phyloP scores from a whole-genome alignment of 306 rosid species.

The Prunus salicina region DNA sequence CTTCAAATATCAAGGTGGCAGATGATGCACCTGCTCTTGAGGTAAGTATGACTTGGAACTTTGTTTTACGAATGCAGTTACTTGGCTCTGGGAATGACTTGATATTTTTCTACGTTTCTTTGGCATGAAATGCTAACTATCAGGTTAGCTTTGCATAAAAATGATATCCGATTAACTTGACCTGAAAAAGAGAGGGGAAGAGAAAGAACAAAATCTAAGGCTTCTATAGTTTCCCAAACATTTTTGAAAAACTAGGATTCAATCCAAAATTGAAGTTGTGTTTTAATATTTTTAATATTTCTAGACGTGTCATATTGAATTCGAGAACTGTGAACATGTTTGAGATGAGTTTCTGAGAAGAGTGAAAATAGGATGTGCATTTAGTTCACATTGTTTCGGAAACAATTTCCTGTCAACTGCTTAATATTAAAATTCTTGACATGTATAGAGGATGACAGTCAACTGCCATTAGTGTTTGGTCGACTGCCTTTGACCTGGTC shows the following conservation, averaged over 20 bases:
- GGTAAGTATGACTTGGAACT: conserved; percentile 35
- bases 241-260: background rate
- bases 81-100: background rate
- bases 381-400: background rate
- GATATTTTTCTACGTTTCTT: background rate
- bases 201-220: background rate
- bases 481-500: background rate
- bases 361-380: background rate
- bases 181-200: background rate
- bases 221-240: background rate
- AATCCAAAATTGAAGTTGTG: background rate
- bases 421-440: background rate
- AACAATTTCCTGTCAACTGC: background rate
- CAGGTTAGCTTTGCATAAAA: background rate
- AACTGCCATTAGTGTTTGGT: background rate
- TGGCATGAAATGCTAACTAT: background rate
- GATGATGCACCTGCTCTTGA: conserved; percentile 60
- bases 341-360: background rate
- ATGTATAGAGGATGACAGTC: background rate
- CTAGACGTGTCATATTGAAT: background rate
- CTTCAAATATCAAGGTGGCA: conserved; percentile 23
- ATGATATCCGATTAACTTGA: background rate
- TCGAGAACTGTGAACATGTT: background rate
- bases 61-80: conserved; percentile 2
- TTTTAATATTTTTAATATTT: background rate